Base-by-base conservation (phyloP, 2,329 filamentous ascomycete species). In the Fusarium palustre region DNA sequence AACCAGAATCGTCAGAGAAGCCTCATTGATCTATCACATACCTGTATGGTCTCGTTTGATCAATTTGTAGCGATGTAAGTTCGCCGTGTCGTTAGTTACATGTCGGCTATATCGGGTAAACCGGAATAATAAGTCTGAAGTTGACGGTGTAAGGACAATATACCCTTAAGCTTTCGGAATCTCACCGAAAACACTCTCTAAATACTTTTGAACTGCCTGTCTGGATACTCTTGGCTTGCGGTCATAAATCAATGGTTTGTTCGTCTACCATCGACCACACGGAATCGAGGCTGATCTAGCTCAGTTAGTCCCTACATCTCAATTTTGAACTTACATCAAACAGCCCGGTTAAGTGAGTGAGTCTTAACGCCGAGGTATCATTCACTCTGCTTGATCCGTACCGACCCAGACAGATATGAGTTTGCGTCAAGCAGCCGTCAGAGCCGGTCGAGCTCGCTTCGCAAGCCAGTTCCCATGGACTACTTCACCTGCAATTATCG, bases 401-500 rank as follows among this genome's bases (percentile, higher is more conserved):
- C n/a, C 22, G 4, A 39, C 12, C n/a, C 5, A 24, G 8, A 2
- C 2, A 63, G 45, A 8, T 11, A 69, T 69, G 67, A 68, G 38
- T 42, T 24, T 45, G 30, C 30, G 53, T 22, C 66, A 42, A 47
- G 33, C 33, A 24, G 49, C 20, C 12, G 33, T 42, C 20, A 61
- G 41, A 25, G 42, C 48, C 28, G 45, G 49, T 7, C 50, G 48
- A 47, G 30, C 59, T 56, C 55, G 50, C 25, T 69, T 64, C n/a
- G 42, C 33, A 5, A 54, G 20, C 18, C 46, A 56, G 15, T 68
- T 69, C 53, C 74, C 75, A 42, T 79, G 77, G 77, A 50, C 68
- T 11, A 73, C 90, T n/a, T 38, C 74, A 5, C 76, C 78, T 0
- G 71, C 92, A 22, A 83, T 93, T 31, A 81, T 85, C 46, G 82